Evolutionary conservation across 2,329 filamentous ascomycete genomes (phyloP).

Genomic region (Sporothrix curviconia): DNA sequence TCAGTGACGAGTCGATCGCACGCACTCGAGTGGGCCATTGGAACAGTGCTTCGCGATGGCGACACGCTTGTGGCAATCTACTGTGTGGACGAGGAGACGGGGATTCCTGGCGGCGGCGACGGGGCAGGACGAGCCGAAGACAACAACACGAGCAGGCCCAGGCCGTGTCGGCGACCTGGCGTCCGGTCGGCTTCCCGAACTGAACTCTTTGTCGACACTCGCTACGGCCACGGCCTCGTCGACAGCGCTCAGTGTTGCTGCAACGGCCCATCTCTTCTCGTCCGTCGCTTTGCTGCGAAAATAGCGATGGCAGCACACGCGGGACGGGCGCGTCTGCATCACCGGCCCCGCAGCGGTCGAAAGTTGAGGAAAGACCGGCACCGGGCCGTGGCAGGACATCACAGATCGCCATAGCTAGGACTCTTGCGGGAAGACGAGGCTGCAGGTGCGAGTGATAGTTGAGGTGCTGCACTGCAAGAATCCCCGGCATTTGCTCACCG

Average conservation of each 20-base stretch:
- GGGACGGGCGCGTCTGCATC: slow-evolving; percentile 21
- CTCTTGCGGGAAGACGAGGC: slow-evolving; percentile 80
- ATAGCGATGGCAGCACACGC: slow-evolving; percentile 28
- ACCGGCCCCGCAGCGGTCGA: slow-evolving; percentile 43
- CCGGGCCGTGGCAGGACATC: slow-evolving; percentile 73
- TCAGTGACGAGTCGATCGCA: slow-evolving; percentile 93
- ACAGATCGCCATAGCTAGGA: slow-evolving; percentile 77
- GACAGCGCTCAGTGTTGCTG: slow-evolving; percentile 21
- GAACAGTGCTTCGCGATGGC: slow-evolving; percentile 86
- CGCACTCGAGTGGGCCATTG: slow-evolving; percentile 94
- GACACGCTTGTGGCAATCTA: slow-evolving; percentile 92
- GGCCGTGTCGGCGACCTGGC: slow-evolving; percentile 60
- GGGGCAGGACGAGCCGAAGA: slow-evolving; percentile 58
- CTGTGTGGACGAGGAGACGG: slow-evolving; percentile 82
- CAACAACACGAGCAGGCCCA: slow-evolving; percentile 69
- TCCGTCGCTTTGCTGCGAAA: slow-evolving; percentile 30
- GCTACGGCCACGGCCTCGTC: slow-evolving; percentile 11
- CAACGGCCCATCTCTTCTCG: slow-evolving; percentile 27
- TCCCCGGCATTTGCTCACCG: slow-evolving; percentile 89
- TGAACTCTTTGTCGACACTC: slow-evolving; percentile 13
- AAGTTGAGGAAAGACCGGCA: slow-evolving; percentile 72
- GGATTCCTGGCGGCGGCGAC: slow-evolving; percentile 39
- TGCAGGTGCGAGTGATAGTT: slow-evolving; percentile 88
- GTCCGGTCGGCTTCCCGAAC: slow-evolving; percentile 28
- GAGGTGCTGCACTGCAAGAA: slow-evolving; percentile 99